Evolutionary conservation across 2,329 filamentous ascomycete genomes (phyloP).

Genomic region (Microdochium paspali): DNA sequence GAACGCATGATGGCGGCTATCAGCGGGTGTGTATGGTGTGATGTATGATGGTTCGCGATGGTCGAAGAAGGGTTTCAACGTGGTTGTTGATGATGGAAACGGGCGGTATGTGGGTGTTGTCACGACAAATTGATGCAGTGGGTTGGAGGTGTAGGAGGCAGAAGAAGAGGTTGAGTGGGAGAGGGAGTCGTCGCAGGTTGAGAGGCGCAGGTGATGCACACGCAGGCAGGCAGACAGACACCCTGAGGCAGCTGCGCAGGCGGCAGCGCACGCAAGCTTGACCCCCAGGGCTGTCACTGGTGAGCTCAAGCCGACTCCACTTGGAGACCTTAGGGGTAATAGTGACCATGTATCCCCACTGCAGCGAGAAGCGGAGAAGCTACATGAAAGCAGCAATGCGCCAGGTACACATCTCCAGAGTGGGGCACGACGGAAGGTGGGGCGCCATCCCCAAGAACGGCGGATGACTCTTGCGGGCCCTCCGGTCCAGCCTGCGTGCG

Average conservation of each 20-base stretch:
- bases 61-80: conserved; percentile 7
- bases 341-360: not conserved
- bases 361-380: not conserved
- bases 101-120: conserved; percentile 1
- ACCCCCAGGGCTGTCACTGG: conserved; percentile 1
- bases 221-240: not conserved
- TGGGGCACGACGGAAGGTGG: not conserved
- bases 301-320: not conserved
- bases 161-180: conserved; percentile 5
- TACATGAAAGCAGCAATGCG: not conserved
- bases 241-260: not conserved
- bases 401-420: not conserved
- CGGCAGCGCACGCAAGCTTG: not conserved
- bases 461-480: not conserved
- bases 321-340: not conserved
- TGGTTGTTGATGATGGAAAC: conserved; percentile 12
- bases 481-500: not conserved
- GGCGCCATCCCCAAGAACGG: not conserved
- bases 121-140: conserved; percentile 5
- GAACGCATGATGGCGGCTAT: conserved; percentile 69
- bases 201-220: not conserved
- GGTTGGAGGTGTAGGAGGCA: conserved; percentile 7
- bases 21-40: not conserved
- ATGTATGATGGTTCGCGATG: conserved; percentile 6
- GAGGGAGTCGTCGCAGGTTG: conserved; percentile 1